A percentile compares a stretch with the other conserved stretches of the same genome.
Conservation (phyloP, 2,329 filamentous ascomycete genomes). For the Cytospora schulzeri region DNA sequence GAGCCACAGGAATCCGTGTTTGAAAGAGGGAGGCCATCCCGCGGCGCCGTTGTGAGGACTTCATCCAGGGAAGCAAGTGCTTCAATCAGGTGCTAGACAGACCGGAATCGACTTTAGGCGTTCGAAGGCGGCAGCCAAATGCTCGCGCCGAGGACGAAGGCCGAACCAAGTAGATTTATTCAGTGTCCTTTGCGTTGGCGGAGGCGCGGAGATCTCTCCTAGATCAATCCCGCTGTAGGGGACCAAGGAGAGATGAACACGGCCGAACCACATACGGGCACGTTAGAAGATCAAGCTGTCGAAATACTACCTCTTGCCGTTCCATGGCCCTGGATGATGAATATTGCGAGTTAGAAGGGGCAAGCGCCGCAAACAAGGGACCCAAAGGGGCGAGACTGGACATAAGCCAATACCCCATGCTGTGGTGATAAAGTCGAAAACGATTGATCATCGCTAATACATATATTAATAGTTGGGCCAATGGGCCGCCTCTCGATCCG, state of each 20-base stretch:
- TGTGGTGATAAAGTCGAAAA: not conserved
- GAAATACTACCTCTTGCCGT: not conserved
- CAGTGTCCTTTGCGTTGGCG: not conserved
- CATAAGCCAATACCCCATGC: not conserved
- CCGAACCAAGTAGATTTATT: not conserved
- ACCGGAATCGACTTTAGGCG: no score
- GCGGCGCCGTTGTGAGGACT: no score
- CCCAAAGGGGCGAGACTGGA: not conserved
- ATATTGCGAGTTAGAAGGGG: not conserved
- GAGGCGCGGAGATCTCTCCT: not conserved
- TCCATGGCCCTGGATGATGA: no score
- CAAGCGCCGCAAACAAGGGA: not conserved
- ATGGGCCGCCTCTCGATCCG: conserved; percentile 95
- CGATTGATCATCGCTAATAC: conserved; percentile 11
- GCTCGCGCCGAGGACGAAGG: not conserved
- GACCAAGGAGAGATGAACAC: no score
- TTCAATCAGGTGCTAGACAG: not conserved
- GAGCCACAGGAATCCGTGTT: not conserved
- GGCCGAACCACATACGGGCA: no score
- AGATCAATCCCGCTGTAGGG: no score
- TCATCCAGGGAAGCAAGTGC: conserved; percentile 1
- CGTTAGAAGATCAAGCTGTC: not conserved
- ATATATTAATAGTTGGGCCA: conserved; percentile 70
- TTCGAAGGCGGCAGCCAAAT: not conserved
- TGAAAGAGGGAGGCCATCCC: not conserved